Conservation (phyloP, 129 eudicot genomes). For the Daucus carota region DH1_v3.0 NC_030386.2:6745501-6746000, state of each 20-base stretch:
- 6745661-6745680: neutral
- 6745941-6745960: neutral
- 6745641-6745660: neutral
- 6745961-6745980: neutral
- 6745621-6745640: neutral
- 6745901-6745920: neutral
- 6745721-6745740: conserved; percentile 69
- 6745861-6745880: conserved; percentile 2
- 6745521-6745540: neutral
- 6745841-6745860: conserved; percentile 9
- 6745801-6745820: conserved; percentile 7
- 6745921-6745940: neutral
- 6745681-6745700: neutral
- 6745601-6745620: neutral
- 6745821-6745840: neutral
- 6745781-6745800: conserved; percentile 60
- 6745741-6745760: conserved; percentile 77
- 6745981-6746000: neutral
- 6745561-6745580: neutral
- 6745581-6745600: neutral
- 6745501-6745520: too few relatives aligned
- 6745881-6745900: neutral
- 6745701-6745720: conserved; percentile 35
- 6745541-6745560: neutral
- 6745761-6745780: conserved; percentile 78